Evolutionary conservation across 352 stramenopile genomes (phyloP), one percentile per base, ranked within the genome.

Genomic region (Pythium pectinolyticum): DNA sequence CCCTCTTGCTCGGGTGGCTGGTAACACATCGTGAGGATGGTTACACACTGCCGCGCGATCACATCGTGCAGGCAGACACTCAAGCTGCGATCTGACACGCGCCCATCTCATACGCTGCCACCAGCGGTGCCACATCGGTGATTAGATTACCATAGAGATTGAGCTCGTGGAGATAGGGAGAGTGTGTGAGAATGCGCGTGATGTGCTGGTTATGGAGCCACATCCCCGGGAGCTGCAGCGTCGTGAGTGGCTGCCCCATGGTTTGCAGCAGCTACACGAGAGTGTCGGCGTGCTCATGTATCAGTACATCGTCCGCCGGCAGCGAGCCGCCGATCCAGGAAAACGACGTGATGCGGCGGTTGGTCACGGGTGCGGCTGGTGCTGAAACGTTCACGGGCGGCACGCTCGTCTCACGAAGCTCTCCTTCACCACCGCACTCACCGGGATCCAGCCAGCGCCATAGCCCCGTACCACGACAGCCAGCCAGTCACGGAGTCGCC

Each of bases 361-460:
- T 49, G 22, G 32, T 45, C 49, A 27, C 1, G 2, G 25, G 4
- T 20, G 39, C 17, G 19, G 22, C 39, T 2, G 39, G n/a, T n/a
- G n/a, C n/a, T n/a, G n/a, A n/a, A n/a, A n/a, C n/a, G n/a, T n/a
- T n/a, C n/a, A n/a, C n/a, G n/a, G n/a, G n/a, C n/a, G n/a, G n/a
- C n/a, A n/a, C n/a, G n/a, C n/a, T n/a, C n/a, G n/a, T n/a, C n/a
- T n/a, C n/a, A n/a, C n/a, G n/a, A n/a, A n/a, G n/a, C n/a, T n/a
- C 30, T 66, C 48, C 4, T 30, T 54, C 5, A 39, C 14, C 11
- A 59, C 58, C 12, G 50, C 58, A 4, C 30, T 53, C 15, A 10
- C 9, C 27, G 48, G 37, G 43, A 66, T 59, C 58, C 58, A 66
- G 20, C 35, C 58, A 31, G 50, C 50, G 24, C 58, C 58, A n/a